phyloP scores from a whole-genome alignment of 768 basidiomycete species.

The Hericium erinaceus region DNA sequence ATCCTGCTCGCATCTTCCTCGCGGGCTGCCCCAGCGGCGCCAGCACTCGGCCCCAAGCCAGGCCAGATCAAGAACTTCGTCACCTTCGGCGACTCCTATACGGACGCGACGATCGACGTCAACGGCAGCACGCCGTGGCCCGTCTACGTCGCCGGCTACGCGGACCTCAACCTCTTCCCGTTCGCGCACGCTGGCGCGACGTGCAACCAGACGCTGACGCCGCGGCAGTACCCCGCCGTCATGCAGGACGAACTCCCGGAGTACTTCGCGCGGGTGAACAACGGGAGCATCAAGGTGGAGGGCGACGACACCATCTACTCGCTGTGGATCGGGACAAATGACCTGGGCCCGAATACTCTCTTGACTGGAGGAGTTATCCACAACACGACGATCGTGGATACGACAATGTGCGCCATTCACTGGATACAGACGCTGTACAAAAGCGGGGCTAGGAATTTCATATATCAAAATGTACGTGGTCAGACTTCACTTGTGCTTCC shows the following conservation, averaged over 20 bases:
- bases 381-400: constrained; percentile 47
- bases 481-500: not conserved
- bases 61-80: constrained; percentile 29
- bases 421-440: constrained; percentile 50
- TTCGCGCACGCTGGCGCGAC: constrained; percentile 57
- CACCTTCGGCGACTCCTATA: constrained; percentile 62
- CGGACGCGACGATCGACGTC: constrained; percentile 34
- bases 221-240: constrained; percentile 47
- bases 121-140: constrained; percentile 50
- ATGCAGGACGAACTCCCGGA: constrained; percentile 49
- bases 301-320: constrained; percentile 48
- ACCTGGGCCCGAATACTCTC: constrained; percentile 46
- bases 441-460: constrained; percentile 54
- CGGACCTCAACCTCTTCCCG: constrained; percentile 41
- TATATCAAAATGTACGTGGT: constrained; percentile 54
- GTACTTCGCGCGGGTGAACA: constrained; percentile 35
- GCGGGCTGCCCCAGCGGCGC: not conserved
- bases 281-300: constrained; percentile 31
- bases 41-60: not conserved
- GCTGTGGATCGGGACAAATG: constrained; percentile 54
- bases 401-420: constrained; percentile 48
- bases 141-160: constrained; percentile 47
- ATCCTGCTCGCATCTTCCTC: not conserved
- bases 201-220: constrained; percentile 55
- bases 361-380: constrained; percentile 36